Evolutionary conservation across 2,329 filamentous ascomycete species (phyloP), one percentile per base, ranked within the genome.

Genomic region (Exserohilum turcica): DNA sequence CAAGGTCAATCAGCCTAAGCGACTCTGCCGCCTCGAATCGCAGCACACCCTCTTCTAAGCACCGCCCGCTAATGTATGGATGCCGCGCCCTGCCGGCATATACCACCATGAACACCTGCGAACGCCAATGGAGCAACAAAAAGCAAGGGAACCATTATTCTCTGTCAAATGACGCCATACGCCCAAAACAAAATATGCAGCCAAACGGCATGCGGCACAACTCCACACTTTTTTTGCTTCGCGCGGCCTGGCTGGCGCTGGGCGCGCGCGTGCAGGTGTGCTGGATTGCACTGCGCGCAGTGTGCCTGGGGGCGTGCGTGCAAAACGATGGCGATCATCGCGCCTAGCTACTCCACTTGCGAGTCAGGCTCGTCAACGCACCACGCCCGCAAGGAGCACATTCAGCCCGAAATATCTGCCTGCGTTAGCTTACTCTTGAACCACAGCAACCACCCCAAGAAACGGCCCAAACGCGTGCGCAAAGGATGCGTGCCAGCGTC

Each of bases 401-500:
- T 76, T 75, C 37, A 74, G 43, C 54, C 69, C 71, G 53, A 76
- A 74, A 71, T 76, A 77, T 59, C 75, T 77, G 63, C 59, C 56
- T 64, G 65, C 63, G 63, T 74, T 71, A 73, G 70, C 65, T 57
- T 59, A 42, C 15, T 39, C 44, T 37, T 57, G 56, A 52, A 31
- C 15, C 48, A 48, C 59, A 63, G 46, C 43, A 59, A 60, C 24
- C n/a, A 16, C 51, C 46, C 37, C 40, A 42, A 40, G 21, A 49
- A 40, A 42, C 40, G 46, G 51, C 40, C 39, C 33, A n/a, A 40
- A 33, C 31, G 12, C 19, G 27, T 32, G 57, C 54, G 47, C n/a
- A n/a, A 48, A 47, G 43, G 33, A 43, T 56, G 52, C 31, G 31
- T 24, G 31, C 31, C 29, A 31, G 18, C 18, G 9, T 19, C 27